Conservation (phyloP, 2,329 filamentous ascomycete genomes). For the Colletotrichum gigasporum region DNA sequence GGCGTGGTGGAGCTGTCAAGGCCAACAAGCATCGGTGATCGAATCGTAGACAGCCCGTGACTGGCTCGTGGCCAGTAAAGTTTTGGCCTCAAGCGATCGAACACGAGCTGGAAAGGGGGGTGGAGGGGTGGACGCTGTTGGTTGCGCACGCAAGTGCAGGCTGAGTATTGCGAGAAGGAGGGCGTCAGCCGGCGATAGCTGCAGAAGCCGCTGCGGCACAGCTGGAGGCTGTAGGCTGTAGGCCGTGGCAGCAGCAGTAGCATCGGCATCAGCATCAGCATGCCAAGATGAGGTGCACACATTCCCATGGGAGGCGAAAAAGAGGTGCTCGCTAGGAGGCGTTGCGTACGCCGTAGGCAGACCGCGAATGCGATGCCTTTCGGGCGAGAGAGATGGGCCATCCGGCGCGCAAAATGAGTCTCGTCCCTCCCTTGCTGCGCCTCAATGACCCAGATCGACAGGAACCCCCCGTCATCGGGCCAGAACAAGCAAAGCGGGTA, state of each 20-base stretch:
- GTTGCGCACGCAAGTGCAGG: constrained; percentile 23
- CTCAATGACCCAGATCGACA: constrained; percentile 29
- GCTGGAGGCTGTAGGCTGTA: too few species aligned
- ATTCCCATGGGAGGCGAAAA: constrained; percentile 21
- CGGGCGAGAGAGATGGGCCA: background rate
- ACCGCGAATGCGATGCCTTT: background rate
- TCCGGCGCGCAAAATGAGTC: constrained; percentile 11
- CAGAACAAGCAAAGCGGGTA: constrained; percentile 22
- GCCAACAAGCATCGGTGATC: constrained; percentile 9
- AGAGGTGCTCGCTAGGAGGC: background rate
- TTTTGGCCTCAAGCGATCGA: constrained; percentile 15
- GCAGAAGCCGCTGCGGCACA: too few species aligned
- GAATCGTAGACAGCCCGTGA: constrained; percentile 4
- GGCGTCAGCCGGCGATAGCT: constrained; percentile 6
- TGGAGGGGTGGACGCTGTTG: constrained; percentile 28
- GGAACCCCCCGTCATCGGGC: constrained; percentile 16
- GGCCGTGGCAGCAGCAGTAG: constrained; percentile 1
- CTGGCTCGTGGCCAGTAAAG: constrained; percentile 20
- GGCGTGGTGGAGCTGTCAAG: constrained; percentile 18
- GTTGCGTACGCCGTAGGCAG: background rate
- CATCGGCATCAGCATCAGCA: background rate
- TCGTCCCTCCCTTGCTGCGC: constrained; percentile 25
- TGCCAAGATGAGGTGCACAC: background rate
- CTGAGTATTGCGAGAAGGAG: too few species aligned
- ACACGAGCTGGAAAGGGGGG: constrained; percentile 32